These are phyloP conservation scores for Epithemia pelagica DNA, from an alignment of 108 stramenopile species.

Conservation along the genomic window DNA sequence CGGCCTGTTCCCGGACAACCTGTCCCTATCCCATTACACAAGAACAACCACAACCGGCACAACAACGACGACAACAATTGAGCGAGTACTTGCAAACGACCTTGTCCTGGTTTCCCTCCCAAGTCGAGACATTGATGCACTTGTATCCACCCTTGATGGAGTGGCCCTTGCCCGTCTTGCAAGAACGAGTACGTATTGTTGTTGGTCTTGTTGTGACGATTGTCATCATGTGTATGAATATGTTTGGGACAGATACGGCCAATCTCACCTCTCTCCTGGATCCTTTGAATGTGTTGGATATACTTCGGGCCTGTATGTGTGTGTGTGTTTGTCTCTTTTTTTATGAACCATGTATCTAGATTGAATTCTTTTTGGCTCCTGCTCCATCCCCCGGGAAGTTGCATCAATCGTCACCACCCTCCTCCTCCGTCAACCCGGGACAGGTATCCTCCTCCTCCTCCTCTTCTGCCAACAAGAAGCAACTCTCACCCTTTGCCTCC, in stretches of 20 bases:
- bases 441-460: too few species aligned
- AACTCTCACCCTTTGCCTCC: too few species aligned
- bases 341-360: not conserved
- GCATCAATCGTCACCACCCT: too few species aligned
- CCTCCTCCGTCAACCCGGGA: too few species aligned
- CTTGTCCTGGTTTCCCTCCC: slow-evolving; percentile 1
- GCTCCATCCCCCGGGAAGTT: not conserved
- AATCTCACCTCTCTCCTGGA: too few species aligned
- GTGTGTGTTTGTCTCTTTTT: not conserved
- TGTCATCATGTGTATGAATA: too few species aligned
- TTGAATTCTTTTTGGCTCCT: slow-evolving; percentile 9
- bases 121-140: not conserved
- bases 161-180: not conserved
- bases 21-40: not conserved
- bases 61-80: not conserved
- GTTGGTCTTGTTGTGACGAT: not conserved
- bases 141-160: not conserved
- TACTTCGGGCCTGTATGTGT: not conserved
- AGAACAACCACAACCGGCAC: not conserved
- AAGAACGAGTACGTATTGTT: not conserved
- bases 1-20: too few species aligned
- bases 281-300: not conserved
- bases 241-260: too few species aligned
- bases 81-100: not conserved
- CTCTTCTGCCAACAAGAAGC: too few species aligned